Conservation (phyloP, 202 grass and related monocot species). For the Panicum hallii region DNA sequence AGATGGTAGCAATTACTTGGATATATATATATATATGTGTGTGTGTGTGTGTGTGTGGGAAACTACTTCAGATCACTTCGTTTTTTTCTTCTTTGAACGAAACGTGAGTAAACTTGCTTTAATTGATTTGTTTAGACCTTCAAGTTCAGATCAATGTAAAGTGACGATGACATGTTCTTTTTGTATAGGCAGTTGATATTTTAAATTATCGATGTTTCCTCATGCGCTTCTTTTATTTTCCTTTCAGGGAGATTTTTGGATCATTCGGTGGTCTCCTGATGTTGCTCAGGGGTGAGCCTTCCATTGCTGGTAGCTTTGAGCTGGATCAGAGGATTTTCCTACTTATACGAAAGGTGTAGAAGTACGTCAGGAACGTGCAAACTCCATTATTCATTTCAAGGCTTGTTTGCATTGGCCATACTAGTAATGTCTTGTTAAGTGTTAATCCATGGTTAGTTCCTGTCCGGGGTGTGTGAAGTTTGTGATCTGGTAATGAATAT, state of each 20-base stretch:
- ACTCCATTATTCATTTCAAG: not conserved
- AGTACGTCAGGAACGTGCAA: not conserved
- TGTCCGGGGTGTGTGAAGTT: not conserved
- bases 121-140: conserved; percentile 2
- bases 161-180: not conserved
- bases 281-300: conserved; percentile 69
- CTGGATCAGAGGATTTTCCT: conserved; percentile 81
- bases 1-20: not conserved
- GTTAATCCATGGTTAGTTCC: not conserved
- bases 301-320: conserved; percentile 50
- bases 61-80: no score
- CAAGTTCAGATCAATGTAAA: not conserved
- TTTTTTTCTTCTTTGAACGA: not conserved
- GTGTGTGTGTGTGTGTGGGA: no score
- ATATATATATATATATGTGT: no score
- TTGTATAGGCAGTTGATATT: not conserved
- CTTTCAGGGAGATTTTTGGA: conserved; percentile 60
- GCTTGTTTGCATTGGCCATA: not conserved
- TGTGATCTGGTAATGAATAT: not conserved
- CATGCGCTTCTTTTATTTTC: conserved; percentile 9
- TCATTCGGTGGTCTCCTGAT: conserved; percentile 76
- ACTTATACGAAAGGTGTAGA: conserved; percentile 59
- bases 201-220: conserved; percentile 27
- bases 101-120: not conserved
- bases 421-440: not conserved